These are phyloP conservation scores for Monosporozyma servazzii DNA, from an alignment of 805 yeast species.

Conservation along the genomic window DNA sequence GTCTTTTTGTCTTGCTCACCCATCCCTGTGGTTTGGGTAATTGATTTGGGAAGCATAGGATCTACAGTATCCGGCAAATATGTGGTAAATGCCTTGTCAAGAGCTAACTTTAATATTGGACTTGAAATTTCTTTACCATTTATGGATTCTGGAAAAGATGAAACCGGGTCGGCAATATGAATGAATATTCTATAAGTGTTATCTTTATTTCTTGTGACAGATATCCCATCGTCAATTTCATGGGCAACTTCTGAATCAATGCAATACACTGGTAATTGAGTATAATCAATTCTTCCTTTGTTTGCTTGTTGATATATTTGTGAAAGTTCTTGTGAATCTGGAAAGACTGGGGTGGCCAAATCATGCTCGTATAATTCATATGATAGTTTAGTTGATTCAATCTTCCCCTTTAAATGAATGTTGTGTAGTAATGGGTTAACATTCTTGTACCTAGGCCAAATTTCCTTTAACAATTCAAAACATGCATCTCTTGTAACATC, in stretches of 20 bases:
- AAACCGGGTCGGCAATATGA: constrained; percentile 84
- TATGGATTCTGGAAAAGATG: constrained; percentile 36
- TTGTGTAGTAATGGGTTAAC: constrained; percentile 5
- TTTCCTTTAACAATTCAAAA: constrained; percentile 38
- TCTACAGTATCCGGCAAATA: constrained; percentile 60
- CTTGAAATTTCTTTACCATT: constrained; percentile 1
- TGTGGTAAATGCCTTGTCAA: constrained; percentile 51
- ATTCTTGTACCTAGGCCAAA: constrained; percentile 14
- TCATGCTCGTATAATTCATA: constrained; percentile 17
- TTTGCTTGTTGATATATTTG: constrained; percentile 3
- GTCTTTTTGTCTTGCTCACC: constrained; percentile 36
- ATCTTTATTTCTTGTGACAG: constrained; percentile 36
- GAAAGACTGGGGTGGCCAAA: not conserved
- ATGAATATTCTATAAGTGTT: constrained; percentile 42
- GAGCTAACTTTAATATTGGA: constrained; percentile 45
- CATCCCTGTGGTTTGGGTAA: constrained; percentile 44
- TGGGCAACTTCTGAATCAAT: constrained; percentile 74
- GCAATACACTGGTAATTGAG: constrained; percentile 55
- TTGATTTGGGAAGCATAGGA: constrained; percentile 60
- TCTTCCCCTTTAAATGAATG: constrained; percentile 1
- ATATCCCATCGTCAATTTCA: constrained; percentile 90
- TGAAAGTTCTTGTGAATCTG: not conserved
- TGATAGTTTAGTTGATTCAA: constrained; percentile 34
- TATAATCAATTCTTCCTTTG: constrained; percentile 32
- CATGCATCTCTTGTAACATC: constrained; percentile 48